These are phyloP conservation scores for Penicillium sp. DNA, from an alignment of 2,329 filamentous ascomycete species.

Conservation along the genomic window DNA sequence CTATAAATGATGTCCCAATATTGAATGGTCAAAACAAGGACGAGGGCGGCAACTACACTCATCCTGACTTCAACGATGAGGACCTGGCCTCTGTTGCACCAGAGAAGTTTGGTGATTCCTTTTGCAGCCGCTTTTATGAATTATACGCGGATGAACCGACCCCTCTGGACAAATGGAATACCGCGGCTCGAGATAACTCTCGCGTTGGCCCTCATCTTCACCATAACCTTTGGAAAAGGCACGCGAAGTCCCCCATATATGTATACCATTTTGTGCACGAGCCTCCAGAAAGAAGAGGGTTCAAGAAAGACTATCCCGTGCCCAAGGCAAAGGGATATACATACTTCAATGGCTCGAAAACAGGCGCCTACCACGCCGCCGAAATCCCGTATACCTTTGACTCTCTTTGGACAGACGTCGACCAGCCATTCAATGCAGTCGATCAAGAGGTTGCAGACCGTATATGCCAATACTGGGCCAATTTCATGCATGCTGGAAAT, in stretches of 20 bases:
- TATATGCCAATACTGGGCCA: neutral
- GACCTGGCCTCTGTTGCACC: neutral
- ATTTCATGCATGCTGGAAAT: neutral
- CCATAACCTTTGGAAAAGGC: neutral
- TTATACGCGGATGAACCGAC: neutral
- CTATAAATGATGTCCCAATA: neutral
- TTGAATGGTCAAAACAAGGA: neutral
- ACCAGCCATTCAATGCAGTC: neutral
- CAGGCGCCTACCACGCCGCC: conserved; percentile 14
- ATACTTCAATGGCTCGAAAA: neutral
- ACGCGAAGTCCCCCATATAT: neutral
- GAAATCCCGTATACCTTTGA: conserved; percentile 19
- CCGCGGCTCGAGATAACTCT: neutral
- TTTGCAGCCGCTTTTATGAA: neutral
- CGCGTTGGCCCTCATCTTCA: neutral
- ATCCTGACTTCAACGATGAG: neutral
- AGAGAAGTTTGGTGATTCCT: neutral
- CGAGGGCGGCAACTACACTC: neutral
- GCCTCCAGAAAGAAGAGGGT: neutral
- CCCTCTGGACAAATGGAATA: neutral
- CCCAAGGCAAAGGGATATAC: neutral
- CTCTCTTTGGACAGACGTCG: neutral
- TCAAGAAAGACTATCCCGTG: neutral
- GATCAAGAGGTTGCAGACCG: neutral
- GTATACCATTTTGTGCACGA: neutral